Conservation (phyloP, 202 grass and related monocot genomes). For the Zoysia matrella region DNA sequence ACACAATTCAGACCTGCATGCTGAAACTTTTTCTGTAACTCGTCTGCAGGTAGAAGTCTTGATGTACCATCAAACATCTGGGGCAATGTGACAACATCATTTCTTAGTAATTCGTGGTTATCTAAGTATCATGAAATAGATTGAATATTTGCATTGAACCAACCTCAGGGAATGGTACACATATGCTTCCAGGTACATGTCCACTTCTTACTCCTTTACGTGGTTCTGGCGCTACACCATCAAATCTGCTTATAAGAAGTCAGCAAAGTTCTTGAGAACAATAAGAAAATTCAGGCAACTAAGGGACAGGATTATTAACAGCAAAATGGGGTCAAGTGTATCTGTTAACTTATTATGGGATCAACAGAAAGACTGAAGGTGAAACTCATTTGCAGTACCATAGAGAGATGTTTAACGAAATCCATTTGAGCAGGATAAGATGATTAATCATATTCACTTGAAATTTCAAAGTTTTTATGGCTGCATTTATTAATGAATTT, state of each 20-base stretch:
- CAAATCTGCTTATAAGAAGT: conserved; percentile 63
- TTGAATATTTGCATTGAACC: conserved; percentile 29
- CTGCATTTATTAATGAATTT: not conserved
- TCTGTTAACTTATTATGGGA: not conserved
- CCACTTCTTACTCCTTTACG: conserved; percentile 82
- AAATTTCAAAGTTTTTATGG: not conserved
- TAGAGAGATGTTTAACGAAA: not conserved
- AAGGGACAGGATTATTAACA: not conserved
- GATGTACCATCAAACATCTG: conserved; percentile 80
- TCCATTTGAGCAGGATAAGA: not conserved
- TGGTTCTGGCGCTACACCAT: conserved; percentile 90
- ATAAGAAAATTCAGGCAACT: not conserved
- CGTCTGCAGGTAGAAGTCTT: conserved; percentile 62
- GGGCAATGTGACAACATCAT: conserved; percentile 27
- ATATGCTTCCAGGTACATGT: conserved; percentile 75
- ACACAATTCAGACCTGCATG: conserved; percentile 64
- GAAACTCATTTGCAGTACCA: not conserved
- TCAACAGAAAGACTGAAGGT: not conserved
- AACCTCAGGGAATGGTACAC: conserved; percentile 79
- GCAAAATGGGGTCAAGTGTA: not conserved
- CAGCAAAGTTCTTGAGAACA: conserved; percentile 5
- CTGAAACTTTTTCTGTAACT: conserved; percentile 67
- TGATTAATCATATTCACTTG: conserved; percentile 3
- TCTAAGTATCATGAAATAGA: conserved; percentile 30
- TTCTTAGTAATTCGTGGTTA: conserved; percentile 29